A percentile compares a stretch with the other conserved stretches of the same genome.
Conservation (phyloP, 2,329 filamentous ascomycete species). For the Pyrenophora teres region DNA sequence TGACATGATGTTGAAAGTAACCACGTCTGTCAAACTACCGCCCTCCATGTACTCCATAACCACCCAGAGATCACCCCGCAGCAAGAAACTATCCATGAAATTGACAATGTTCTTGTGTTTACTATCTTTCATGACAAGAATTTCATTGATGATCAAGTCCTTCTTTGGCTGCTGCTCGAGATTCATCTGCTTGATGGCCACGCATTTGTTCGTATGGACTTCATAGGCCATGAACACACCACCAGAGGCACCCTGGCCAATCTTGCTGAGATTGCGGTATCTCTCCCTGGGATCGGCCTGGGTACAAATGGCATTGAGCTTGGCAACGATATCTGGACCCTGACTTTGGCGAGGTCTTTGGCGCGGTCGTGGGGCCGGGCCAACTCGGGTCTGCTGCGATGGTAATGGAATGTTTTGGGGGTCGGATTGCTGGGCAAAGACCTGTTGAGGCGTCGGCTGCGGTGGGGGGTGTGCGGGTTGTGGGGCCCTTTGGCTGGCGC, state of each 20-base stretch:
- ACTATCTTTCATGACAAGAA: constrained; percentile 98
- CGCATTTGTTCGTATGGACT: constrained; percentile 78
- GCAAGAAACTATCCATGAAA: constrained; percentile 96
- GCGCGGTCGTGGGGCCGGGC: constrained; percentile 69
- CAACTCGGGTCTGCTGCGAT: constrained; percentile 57
- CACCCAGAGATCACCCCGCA: constrained; percentile 91
- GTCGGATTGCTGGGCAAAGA: constrained; percentile 48
- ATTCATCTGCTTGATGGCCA: constrained; percentile 99
- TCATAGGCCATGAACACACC: constrained; percentile 94
- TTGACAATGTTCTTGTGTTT: constrained; percentile 99
- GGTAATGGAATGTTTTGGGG: constrained; percentile 51
- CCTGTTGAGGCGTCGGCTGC: constrained; percentile 57
- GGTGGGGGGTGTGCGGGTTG: constrained; percentile 38
- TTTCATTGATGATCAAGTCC: constrained; percentile 98
- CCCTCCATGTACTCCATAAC: constrained; percentile 99
- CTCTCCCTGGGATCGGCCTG: constrained; percentile 86
- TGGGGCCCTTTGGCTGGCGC: constrained; percentile 68
- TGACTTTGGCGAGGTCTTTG: constrained; percentile 80
- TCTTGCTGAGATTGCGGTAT: constrained; percentile 88
- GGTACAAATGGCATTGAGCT: constrained; percentile 86
- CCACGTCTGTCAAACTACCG: constrained; percentile 94
- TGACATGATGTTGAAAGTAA: constrained; percentile 99
- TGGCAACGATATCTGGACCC: constrained; percentile 78
- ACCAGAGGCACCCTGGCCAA: constrained; percentile 95
- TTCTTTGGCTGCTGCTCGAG: constrained; percentile 98